Evolutionary conservation across 2,329 filamentous ascomycete species (phyloP).

Genomic region (Parastagonospora nodorum): DNA sequence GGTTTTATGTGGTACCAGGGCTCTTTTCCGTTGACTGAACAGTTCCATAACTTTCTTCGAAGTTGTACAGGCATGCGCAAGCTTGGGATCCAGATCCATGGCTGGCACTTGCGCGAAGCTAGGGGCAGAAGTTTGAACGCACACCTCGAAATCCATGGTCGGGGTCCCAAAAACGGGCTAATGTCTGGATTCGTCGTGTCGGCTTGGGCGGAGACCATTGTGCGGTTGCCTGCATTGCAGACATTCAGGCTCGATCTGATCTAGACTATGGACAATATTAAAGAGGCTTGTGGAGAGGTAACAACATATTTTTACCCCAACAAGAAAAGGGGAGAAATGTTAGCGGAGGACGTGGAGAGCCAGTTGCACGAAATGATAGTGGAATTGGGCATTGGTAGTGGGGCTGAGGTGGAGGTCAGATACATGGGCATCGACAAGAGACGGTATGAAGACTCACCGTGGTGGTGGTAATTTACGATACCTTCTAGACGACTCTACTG

Average conservation of each 20-base stretch:
- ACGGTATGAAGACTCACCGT: background rate
- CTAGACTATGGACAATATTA: background rate
- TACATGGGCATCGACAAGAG: constrained; percentile 3
- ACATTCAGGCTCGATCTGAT: constrained; percentile 1
- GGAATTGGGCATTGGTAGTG: background rate
- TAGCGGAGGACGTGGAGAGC: constrained; percentile 1
- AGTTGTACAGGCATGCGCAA: background rate
- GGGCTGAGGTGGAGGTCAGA: background rate
- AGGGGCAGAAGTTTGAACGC: background rate
- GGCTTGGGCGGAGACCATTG: constrained; percentile 1
- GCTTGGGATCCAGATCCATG: background rate
- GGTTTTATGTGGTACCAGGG: constrained; percentile 9
- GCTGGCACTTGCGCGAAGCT: constrained; percentile 3
- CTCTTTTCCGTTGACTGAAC: background rate
- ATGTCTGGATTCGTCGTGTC: background rate
- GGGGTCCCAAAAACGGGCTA: background rate
- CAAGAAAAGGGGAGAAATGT: background rate
- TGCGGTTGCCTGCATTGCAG: background rate
- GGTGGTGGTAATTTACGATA: background rate
- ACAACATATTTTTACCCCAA: background rate
- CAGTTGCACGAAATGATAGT: background rate
- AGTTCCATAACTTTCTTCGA: constrained; percentile 2
- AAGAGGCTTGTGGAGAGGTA: background rate
- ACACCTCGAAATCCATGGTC: constrained; percentile 1
- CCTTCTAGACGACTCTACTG: too few species aligned